A percentile compares a stretch with the other conserved stretches of the same genome.
Evolutionary conservation across 2,329 filamentous ascomycete genomes (phyloP).

Genomic region (Byssochlamys sp.): DNA sequence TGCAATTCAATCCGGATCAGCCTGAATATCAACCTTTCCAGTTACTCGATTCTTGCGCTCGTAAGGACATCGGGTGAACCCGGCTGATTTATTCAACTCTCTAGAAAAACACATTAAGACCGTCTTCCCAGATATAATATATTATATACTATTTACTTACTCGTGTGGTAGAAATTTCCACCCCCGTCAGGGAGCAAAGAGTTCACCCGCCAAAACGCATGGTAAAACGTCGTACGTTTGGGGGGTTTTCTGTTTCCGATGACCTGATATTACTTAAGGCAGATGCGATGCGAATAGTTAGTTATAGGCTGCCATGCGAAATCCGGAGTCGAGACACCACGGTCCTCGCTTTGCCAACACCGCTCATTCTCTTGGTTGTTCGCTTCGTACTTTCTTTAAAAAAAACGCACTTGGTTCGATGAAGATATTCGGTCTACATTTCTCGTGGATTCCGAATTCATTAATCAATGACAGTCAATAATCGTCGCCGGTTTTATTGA

Average conservation of each 20-base stretch:
- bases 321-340: not conserved
- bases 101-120: not conserved
- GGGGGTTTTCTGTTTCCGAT: not conserved
- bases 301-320: not conserved
- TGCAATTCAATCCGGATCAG: not conserved
- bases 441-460: not conserved
- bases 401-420: too few relatives aligned
- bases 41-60: not conserved
- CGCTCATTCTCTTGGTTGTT: not conserved
- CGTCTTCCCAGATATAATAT: not conserved
- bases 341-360: not conserved
- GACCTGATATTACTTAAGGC: not conserved
- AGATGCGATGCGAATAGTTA: not conserved
- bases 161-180: too few relatives aligned
- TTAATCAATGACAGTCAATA: not conserved
- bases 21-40: not conserved
- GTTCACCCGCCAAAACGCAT: not conserved
- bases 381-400: not conserved
- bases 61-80: not conserved
- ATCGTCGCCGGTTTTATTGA: not conserved
- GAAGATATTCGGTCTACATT: not conserved
- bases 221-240: not conserved
- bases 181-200: not conserved
- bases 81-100: not conserved
- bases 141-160: too few relatives aligned